Base-by-base conservation (phyloP, 2,329 filamentous ascomycete species). In the Colletotrichum viniferum region DNA sequence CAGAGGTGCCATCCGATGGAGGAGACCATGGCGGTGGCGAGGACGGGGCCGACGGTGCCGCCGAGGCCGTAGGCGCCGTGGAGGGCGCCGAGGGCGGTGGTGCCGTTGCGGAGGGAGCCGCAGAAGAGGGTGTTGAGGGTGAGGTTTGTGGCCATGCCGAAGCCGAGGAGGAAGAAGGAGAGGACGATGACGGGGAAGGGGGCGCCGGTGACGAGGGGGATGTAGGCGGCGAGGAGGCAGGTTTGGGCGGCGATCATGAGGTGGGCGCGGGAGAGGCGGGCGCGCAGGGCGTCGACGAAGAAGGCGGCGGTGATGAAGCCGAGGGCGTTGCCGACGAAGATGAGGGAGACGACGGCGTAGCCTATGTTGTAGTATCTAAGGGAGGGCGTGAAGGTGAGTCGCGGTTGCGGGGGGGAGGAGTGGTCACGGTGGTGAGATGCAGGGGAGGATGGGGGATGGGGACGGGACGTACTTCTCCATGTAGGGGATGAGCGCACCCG, bases 401-500 rank as follows among this genome's bases (percentile, higher is more conserved):
- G 64, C 28, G 30, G 56, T 58, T 38, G 43, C 26, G 14, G 14
- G 58, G 58, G 28, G 58, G 38, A 28, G 7, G 14, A 2, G 9
- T n/a, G 21, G 18, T 61, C 26, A 61, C 43, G 9, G 6, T 2
- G 28, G n/a, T 10, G 43, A 7, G 60, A 12, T 16, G 7, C 4
- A 21, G 30, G 24, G 7, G 14, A 26, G 3, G n/a, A 5, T 8
- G 24, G 43, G 48, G 30, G 10, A 21, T 34, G 48, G 30, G 30
- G 10, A 48, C 43, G 14, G 9, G 30, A 58, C 85, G 78, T 81
- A 91, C 82, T 85, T 87, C 82, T 96, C 94, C 83, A 97, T 94
- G 80, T 95, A 95, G 0, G 95, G 95, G 78, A 97, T 94, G 73
- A 97, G 81, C 14, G 95, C 94, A 80, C 95, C 95, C 3, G 94